Percentiles rank a stretch among this genome's conserved stretches.
These are phyloP conservation scores for Cydonia oblonga DNA, from an alignment of 331 rosid genomes.

Conservation along the genomic window DNA sequence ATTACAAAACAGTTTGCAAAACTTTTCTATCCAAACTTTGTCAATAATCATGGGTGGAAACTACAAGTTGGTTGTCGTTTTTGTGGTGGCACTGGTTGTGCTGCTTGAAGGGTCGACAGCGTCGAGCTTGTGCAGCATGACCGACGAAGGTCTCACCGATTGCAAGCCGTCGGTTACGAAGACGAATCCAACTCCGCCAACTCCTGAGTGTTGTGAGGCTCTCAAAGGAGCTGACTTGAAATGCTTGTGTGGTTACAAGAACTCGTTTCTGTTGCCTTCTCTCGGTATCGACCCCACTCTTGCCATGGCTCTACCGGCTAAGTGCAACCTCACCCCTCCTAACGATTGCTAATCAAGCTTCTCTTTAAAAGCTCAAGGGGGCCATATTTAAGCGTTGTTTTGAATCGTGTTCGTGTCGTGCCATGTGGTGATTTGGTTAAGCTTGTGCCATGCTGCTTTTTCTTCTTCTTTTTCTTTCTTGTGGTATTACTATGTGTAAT, in stretches of 20 bases:
- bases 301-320: constrained; percentile 50
- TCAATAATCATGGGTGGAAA: background rate
- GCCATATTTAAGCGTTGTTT: background rate
- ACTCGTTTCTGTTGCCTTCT: constrained; percentile 30
- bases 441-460: background rate
- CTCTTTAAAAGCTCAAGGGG: background rate
- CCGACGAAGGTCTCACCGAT: constrained; percentile 28
- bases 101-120: constrained; percentile 8
- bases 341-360: constrained; percentile 6
- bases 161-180: constrained; percentile 62
- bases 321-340: constrained; percentile 21
- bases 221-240: constrained; percentile 43
- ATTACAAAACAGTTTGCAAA: background rate
- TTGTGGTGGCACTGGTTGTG: constrained; percentile 1
- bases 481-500: background rate
- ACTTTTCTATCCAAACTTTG: too few species aligned
- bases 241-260: constrained; percentile 62
- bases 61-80: background rate
- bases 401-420: background rate
- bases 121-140: constrained; percentile 31
- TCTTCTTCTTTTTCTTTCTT: background rate
- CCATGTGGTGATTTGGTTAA: background rate
- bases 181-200: constrained; percentile 43
- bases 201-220: constrained; percentile 41
- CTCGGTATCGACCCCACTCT: constrained; percentile 55